Conservation (phyloP, 331 rosid species). For the Rosa hybrid region DNA sequence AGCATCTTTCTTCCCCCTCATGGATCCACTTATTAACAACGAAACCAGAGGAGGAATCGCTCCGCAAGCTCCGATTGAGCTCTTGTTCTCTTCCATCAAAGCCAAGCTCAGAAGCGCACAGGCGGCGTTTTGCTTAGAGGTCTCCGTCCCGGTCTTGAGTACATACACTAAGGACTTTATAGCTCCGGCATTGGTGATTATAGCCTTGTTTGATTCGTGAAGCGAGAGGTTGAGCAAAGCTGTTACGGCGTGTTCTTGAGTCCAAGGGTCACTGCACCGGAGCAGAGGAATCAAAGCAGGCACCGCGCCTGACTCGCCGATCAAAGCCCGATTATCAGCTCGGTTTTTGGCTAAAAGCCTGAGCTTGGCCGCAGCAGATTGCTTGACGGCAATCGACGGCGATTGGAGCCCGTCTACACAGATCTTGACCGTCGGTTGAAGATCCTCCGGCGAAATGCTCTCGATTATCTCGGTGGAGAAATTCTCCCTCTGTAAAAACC, state of each 20-base stretch:
- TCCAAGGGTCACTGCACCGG: constrained; percentile 87
- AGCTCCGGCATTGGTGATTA: constrained; percentile 81
- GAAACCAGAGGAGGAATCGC: constrained; percentile 74
- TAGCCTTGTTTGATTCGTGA: constrained; percentile 68
- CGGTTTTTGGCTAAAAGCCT: constrained; percentile 86
- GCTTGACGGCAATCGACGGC: constrained; percentile 68
- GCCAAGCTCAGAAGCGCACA: constrained; percentile 89
- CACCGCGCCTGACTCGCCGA: constrained; percentile 93
- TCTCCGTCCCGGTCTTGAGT: constrained; percentile 84
- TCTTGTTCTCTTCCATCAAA: constrained; percentile 72
- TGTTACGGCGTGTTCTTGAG: constrained; percentile 93
- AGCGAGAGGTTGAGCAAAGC: constrained; percentile 85
- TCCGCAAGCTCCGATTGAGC: constrained; percentile 85
- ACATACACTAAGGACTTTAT: constrained; percentile 83
- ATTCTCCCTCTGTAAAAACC: constrained; percentile 81
- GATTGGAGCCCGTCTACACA: constrained; percentile 84
- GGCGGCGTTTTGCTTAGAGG: constrained; percentile 96
- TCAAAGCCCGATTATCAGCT: constrained; percentile 75
- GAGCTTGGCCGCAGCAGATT: constrained; percentile 94
- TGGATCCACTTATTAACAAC: constrained; percentile 57
- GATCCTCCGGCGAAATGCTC: constrained; percentile 99
- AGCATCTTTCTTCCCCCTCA: constrained; percentile 76
- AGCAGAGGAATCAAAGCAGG: constrained; percentile 82
- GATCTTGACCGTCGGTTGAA: constrained; percentile 93
- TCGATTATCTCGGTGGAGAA: constrained; percentile 98